phyloP scores from a whole-genome alignment of 2,329 filamentous ascomycete genomes.

The Colletotrichum sp. region DNA sequence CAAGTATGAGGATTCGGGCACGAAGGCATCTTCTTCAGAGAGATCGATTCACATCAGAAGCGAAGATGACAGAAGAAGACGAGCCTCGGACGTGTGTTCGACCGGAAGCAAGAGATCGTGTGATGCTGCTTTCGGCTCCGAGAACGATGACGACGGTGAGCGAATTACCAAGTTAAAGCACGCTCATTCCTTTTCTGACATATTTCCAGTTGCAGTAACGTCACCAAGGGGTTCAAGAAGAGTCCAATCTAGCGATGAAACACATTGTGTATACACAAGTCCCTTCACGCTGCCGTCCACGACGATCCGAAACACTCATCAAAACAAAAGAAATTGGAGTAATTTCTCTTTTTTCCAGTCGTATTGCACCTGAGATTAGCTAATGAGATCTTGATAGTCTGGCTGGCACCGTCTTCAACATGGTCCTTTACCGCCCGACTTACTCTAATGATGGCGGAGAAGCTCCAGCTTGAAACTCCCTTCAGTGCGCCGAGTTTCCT shows the following conservation, averaged over 20 bases:
- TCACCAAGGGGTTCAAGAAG: neutral
- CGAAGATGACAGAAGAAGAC: neutral
- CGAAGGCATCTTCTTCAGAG: constrained; percentile 31
- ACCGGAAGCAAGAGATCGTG: neutral
- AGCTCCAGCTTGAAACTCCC: constrained; percentile 28
- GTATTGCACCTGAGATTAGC: neutral
- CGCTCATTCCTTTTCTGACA: neutral
- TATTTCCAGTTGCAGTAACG: constrained; percentile 22
- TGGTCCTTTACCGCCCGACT: constrained; percentile 38
- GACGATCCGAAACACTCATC: constrained; percentile 32
- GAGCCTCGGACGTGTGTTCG: neutral
- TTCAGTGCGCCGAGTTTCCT: constrained; percentile 25
- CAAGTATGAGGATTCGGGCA: constrained; percentile 32
- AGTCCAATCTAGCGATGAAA: neutral
- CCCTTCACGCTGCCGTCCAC: constrained; percentile 32
- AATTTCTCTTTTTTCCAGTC: constrained; percentile 10
- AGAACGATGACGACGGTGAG: neutral
- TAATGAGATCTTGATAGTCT: constrained; percentile 23
- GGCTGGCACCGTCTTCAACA: constrained; percentile 35
- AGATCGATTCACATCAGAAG: neutral
- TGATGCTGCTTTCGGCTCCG: neutral
- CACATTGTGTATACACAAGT: constrained; percentile 29
- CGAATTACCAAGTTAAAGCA: neutral
- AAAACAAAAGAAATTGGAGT: constrained; percentile 41
- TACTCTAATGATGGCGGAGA: constrained; percentile 34